phyloP scores from a whole-genome alignment of 2,329 filamentous ascomycete genomes.

The Aciculosporium take region DNA sequence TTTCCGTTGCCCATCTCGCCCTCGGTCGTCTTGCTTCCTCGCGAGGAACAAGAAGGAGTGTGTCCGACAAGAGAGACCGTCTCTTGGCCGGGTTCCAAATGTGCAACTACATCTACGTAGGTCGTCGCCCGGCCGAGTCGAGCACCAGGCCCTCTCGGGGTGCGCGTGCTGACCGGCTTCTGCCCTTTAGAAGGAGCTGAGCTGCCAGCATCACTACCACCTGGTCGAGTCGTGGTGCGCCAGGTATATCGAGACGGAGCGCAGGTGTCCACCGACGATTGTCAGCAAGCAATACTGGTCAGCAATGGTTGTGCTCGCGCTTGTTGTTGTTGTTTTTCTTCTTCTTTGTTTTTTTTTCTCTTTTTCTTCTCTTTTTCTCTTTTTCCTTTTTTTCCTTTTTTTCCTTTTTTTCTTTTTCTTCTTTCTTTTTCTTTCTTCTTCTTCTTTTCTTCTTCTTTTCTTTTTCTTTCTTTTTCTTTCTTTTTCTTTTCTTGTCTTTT shows the following conservation, averaged over 20 bases:
- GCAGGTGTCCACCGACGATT: constrained; percentile 27
- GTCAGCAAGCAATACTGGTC: constrained; percentile 33
- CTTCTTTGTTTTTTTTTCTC: not conserved
- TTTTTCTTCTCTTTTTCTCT: not conserved
- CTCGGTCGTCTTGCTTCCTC: too few species aligned
- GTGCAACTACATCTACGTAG: constrained; percentile 38
- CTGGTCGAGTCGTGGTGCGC: constrained; percentile 31
- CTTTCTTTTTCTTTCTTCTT: not conserved
- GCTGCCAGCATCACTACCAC: constrained; percentile 37
- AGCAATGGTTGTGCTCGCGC: constrained; percentile 10
- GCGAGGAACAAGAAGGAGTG: too few species aligned
- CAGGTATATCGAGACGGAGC: constrained; percentile 30
- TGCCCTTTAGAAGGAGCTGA: constrained; percentile 32
- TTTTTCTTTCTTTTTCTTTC: not conserved
- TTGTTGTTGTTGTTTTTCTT: too few species aligned
- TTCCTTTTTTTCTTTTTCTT: not conserved
- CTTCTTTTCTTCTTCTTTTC: not conserved
- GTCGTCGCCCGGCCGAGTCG: constrained; percentile 9
- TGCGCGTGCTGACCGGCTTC: constrained; percentile 1
- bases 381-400: not conserved
- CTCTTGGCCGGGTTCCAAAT: constrained; percentile 20
- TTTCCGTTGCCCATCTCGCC: too few species aligned
- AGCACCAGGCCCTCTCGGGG: too few species aligned
- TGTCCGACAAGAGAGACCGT: not conserved
- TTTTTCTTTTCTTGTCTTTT: not conserved